A percentile compares a stretch with the other conserved stretches of the same genome.
These are phyloP conservation scores for Tetracladium marchalianum DNA, from an alignment of 495 filamentous ascomycete genomes.

Conservation along the genomic window DNA sequence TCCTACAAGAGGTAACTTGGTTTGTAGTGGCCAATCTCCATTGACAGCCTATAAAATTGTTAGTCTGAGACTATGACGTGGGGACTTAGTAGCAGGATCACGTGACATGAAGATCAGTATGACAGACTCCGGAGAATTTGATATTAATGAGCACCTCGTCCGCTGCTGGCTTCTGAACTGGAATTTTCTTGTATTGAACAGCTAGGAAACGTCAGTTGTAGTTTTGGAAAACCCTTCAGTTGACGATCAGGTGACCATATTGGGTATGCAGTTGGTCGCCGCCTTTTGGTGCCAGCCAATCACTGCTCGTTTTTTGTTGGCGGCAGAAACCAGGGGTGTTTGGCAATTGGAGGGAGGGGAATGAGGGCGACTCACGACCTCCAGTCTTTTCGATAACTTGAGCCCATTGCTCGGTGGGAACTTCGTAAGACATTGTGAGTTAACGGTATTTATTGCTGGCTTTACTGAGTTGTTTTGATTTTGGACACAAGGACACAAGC, in stretches of 20 bases:
- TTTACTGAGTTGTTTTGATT: too few relatives aligned
- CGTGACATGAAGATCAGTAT: constrained; percentile 51
- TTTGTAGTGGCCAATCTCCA: constrained; percentile 76
- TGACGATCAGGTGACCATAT: background rate
- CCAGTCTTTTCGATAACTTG: constrained; percentile 74
- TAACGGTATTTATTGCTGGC: too few relatives aligned
- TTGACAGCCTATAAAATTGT: constrained; percentile 46
- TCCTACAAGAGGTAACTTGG: constrained; percentile 78
- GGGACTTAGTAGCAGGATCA: background rate
- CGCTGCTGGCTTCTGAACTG: constrained; percentile 65
- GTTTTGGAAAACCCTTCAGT: too few relatives aligned
- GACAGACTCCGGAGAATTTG: constrained; percentile 88
- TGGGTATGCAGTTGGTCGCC: background rate
- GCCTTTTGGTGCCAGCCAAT: background rate
- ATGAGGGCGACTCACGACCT: constrained; percentile 38
- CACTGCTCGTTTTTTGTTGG: background rate
- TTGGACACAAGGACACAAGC: too few relatives aligned
- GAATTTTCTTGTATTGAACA: constrained; percentile 71
- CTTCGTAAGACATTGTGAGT: constrained; percentile 15
- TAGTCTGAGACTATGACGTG: background rate
- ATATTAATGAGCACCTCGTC: constrained; percentile 89
- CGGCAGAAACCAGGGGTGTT: background rate
- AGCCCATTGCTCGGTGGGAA: constrained; percentile 77
- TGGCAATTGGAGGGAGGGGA: background rate
- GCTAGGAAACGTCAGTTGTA: constrained; percentile 27